Evolutionary conservation across 495 filamentous ascomycete genomes (phyloP).

Genomic region (Neurospora sp.): DNA sequence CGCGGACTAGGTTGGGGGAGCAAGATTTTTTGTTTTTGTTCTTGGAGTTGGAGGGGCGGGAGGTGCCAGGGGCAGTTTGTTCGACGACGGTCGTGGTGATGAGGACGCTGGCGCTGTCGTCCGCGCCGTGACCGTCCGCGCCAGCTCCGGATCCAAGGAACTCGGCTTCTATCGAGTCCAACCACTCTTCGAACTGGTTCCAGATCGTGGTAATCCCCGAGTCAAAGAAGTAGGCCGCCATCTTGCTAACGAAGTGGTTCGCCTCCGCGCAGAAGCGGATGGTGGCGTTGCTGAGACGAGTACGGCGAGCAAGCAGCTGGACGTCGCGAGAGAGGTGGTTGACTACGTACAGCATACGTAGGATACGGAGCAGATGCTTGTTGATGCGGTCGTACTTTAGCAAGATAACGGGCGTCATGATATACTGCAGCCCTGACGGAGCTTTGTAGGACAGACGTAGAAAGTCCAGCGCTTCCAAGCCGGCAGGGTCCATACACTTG

Average conservation of each 20-base stretch:
- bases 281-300: conserved; percentile 28
- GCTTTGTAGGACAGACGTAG: conserved; percentile 77
- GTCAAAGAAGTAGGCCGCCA: conserved; percentile 69
- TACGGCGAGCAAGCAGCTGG: conserved; percentile 4
- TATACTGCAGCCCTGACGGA: conserved; percentile 56
- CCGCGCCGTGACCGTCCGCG: conserved; percentile 16
- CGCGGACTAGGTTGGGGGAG: conserved; percentile 54
- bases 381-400: conserved; percentile 78
- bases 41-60: conserved; percentile 66
- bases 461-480: conserved; percentile 83
- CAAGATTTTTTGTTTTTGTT: conserved; percentile 15
- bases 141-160: conserved; percentile 20
- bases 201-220: conserved; percentile 62
- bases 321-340: conserved; percentile 53
- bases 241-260: conserved; percentile 60
- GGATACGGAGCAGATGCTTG: conserved; percentile 61
- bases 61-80: no score
- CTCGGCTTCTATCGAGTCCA: conserved; percentile 52
- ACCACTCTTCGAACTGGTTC: conserved; percentile 53
- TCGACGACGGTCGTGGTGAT: no score
- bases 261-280: conserved; percentile 64
- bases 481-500: conserved; percentile 65
- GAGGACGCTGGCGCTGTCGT: conserved; percentile 24
- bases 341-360: conserved; percentile 72
- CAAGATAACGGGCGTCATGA: conserved; percentile 60